Base-by-base conservation (phyloP, 305 asterid genomes). In the Fraxinus platypoda region DNA sequence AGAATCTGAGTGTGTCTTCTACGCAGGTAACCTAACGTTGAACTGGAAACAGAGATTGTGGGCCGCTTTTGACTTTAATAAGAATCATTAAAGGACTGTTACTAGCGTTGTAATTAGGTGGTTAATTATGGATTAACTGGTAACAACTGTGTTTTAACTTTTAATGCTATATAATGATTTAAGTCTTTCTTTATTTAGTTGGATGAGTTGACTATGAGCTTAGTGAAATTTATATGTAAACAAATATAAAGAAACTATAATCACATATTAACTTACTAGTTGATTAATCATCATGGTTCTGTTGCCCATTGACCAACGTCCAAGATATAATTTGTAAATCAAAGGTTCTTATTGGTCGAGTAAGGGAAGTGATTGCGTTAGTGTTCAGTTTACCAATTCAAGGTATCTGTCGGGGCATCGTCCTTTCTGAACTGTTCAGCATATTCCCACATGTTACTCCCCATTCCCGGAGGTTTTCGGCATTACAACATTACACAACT, bases 141-240 rank as follows among this genome's bases (percentile, higher is more conserved):
- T 82, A 86, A 82, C 89, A 82, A 84, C 85, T 86, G 86, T 81
- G 80, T 79, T 79, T 75, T 81, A 83, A 82, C 77, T 75, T 52
- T 59, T 28, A 66, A 33, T 76, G 33, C 23, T 34, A 77, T 76
- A 49, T 52, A 73, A 83, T 77, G 66, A 62, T 43, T 72, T 8
- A 15, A 64, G 41, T 72, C 54, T 77, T 76, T 77, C 76, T 73
- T 75, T 37, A 73, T 76, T 81, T 81, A 81, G 87, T 84, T 70
- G 75, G 38, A 70, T 70, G 75, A 13, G 38, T 30, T 87, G 88
- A 86, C 90, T 23, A 85, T 62, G 59, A 3, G 57, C n/a, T 49
- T 4, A 49, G 59, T 49, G 19, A 3, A 17, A 15, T 49, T 49
- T 49, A 49, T 46, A 3, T 46, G n/a, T 46, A 13, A 46, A 43